Base-by-base conservation (phyloP, 495 filamentous ascomycete genomes). In the Opeltia flavorubescens region DNA sequence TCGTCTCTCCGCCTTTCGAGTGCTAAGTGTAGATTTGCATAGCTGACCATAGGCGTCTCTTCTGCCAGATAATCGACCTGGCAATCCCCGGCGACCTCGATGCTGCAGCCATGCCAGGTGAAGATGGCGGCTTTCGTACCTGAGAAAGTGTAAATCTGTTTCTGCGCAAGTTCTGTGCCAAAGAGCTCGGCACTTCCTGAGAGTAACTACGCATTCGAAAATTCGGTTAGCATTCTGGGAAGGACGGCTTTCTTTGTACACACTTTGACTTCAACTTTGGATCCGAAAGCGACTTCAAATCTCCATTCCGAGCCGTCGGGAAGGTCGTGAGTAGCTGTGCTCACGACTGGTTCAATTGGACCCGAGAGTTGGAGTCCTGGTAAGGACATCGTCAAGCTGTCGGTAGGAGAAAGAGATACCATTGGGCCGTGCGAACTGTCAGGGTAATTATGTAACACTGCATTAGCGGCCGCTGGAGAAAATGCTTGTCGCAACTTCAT, bases 151-250 rank as follows among this genome's bases (percentile, higher is more conserved):
- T 96, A 96, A 1, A 71, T 70, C 46, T 82, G 78, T 48, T 80
- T 83, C 11, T 76, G 72, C 11, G 87, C 86, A 46, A 99, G 83
- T 64, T 96, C 89, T 41, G 88, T 91, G 59, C 93, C 93, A 66
- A 96, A 95, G 56, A 93, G 76, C 69, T 99, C 91, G 33, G 93
- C 93, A 11, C 79, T 86, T 52, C 91, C 91, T 30, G 71, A 73
- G 31, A 84, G 62, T 18, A 99, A 72, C 73, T 83, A 54, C 24
- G 27, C 27, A 44, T 29, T 34, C 39, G 33, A n/a, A 24, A 60
- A 61, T 17, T 65, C 63, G 17, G 61, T 69, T 41, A 57, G 52
- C 15, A 20, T 26, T 25, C 26, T 17, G 13, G 31, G 29, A 26
- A 20, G 38, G 23, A 3, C 12, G 0, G 23, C 12, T 8, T 21